These are phyloP conservation scores for Dothideomycetes sp. DNA, from an alignment of 2,329 filamentous ascomycete species.

Conservation along the genomic window DNA sequence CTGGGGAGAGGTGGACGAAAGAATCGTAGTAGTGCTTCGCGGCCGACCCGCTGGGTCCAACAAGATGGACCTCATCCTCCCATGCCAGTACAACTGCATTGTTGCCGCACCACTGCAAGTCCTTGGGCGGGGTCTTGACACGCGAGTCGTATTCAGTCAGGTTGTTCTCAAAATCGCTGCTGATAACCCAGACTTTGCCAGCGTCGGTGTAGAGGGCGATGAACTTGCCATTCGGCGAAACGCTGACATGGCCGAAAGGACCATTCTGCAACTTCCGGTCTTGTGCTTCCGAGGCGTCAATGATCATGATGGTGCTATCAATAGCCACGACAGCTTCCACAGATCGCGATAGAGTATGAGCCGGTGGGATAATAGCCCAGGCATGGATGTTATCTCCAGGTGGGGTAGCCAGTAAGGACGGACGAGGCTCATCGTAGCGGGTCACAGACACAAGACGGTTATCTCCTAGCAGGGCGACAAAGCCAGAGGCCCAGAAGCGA, in stretches of 20 bases:
- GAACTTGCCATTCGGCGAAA: slow-evolving; percentile 83
- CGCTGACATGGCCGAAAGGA: slow-evolving; percentile 79
- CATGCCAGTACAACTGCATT: slow-evolving; percentile 88
- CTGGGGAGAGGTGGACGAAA: slow-evolving; percentile 77
- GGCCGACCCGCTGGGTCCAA: slow-evolving; percentile 71
- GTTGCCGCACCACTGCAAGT: slow-evolving; percentile 92
- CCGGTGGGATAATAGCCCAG: slow-evolving; percentile 82
- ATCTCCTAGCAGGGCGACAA: slow-evolving; percentile 83
- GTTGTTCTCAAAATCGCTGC: slow-evolving; percentile 86
- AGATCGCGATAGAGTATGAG: slow-evolving; percentile 78
- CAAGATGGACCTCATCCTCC: slow-evolving; percentile 94
- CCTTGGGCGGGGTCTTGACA: slow-evolving; percentile 73
- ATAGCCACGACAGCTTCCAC: slow-evolving; percentile 89
- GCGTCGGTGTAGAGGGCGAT: slow-evolving; percentile 78
- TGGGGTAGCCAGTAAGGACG: slow-evolving; percentile 65
- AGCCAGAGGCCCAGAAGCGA: slow-evolving; percentile 82
- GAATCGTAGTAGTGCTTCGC: slow-evolving; percentile 74
- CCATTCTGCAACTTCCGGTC: slow-evolving; percentile 86
- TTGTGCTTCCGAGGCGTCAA: slow-evolving; percentile 82
- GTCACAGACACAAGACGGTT: slow-evolving; percentile 80
- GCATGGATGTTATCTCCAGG: slow-evolving; percentile 72
- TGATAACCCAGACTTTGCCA: slow-evolving; percentile 83
- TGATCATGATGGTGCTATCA: slow-evolving; percentile 69
- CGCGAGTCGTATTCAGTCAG: slow-evolving; percentile 85
- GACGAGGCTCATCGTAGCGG: slow-evolving; percentile 81